Base-by-base conservation (phyloP, 2,329 filamentous ascomycete species). In the Cladophialophora psammophila region DNA sequence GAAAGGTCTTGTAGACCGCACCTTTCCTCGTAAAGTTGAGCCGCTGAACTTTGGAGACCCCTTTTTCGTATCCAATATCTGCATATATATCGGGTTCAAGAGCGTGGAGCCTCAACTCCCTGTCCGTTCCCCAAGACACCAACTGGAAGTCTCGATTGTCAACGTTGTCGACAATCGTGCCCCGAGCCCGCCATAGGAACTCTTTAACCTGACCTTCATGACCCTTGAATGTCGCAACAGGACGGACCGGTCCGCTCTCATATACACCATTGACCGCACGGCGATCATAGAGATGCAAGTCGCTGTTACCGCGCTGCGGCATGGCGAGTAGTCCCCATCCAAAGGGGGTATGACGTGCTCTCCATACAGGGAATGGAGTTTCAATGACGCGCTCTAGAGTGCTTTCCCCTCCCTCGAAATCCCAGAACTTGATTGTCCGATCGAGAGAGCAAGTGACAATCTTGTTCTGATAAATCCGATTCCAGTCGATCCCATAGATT, bases 401-500 rank as follows among this genome's bases (percentile, higher is more conserved):
- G 68, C 91, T 85, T 2, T 84, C 83, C 4, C 88, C 83, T 18
- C 86, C 82, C 1, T 82, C 84, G 73, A 93, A 93, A 76, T 97
- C 91, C 94, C 94, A 97, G 71, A 97, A 91, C 76, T 96, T 96
- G 79, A 97, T 94, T 48, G 90, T 96, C 76, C 90, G 93, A 76
- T 97, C 94, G 57, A 97, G 82, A 1, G 94, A 96, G 78, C 94
- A 97, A 2, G 94, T 97, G 5, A 93, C 88, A 59, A 97, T 83
- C 40, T 88, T 89, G 9, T 87, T 90, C 1, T 88, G 80, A 56
- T 89, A 85, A 12, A 90, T 90, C 60, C 94, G 87, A 75, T 96
- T 96, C 94, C 94, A 97, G 78, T 97, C 94, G 38, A 97, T 84
- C 34, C 94, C 94, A 76, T 97, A 97, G 67, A 97, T 97, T 79